Percentiles rank a stretch among this genome's conserved stretches.
phyloP scores from a whole-genome alignment of 2,329 filamentous ascomycete species.

The Periglandula ipomoeae region DNA sequence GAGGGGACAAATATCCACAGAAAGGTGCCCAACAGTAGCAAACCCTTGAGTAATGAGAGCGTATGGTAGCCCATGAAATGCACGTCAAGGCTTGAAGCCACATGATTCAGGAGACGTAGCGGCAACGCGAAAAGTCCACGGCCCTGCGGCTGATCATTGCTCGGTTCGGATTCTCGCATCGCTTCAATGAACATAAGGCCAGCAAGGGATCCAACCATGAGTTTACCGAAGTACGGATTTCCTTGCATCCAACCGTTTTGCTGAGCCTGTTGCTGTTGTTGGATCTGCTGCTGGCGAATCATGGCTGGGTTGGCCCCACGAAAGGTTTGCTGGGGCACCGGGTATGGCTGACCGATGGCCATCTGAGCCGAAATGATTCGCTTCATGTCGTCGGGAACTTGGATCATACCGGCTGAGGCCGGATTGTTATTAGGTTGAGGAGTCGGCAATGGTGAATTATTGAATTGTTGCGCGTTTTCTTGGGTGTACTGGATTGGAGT shows the following conservation, averaged over 20 bases:
- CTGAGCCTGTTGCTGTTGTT: conserved; percentile 42
- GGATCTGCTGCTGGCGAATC: conserved; percentile 47
- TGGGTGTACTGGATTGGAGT: conserved; percentile 41
- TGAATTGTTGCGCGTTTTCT: conserved; percentile 34
- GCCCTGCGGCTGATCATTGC: conserved; percentile 53
- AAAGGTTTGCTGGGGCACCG: conserved; percentile 38
- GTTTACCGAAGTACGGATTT: conserved; percentile 56
- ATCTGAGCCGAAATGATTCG: conserved; percentile 50
- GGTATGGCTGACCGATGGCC: conserved; percentile 45
- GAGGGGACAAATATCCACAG: conserved; percentile 48
- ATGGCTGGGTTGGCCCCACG: conserved; percentile 32
- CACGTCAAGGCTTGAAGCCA: conserved; percentile 40
- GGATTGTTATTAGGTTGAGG: conserved; percentile 29
- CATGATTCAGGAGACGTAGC: conserved; percentile 42
- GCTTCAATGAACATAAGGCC: conserved; percentile 89
- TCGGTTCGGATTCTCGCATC: conserved; percentile 56
- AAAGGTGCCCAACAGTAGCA: conserved; percentile 43
- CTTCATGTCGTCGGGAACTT: conserved; percentile 58
- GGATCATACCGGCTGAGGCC: conserved; percentile 49
- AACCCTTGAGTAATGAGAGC: conserved; percentile 42
- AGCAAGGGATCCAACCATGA: conserved; percentile 88
- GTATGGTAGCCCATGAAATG: conserved; percentile 46
- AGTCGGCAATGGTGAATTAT: conserved; percentile 34
- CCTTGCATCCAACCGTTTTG: conserved; percentile 44
- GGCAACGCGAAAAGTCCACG: conserved; percentile 60